Conservation (phyloP, 164 flowering plant species). For the Aristolochia fimbriata region DNA sequence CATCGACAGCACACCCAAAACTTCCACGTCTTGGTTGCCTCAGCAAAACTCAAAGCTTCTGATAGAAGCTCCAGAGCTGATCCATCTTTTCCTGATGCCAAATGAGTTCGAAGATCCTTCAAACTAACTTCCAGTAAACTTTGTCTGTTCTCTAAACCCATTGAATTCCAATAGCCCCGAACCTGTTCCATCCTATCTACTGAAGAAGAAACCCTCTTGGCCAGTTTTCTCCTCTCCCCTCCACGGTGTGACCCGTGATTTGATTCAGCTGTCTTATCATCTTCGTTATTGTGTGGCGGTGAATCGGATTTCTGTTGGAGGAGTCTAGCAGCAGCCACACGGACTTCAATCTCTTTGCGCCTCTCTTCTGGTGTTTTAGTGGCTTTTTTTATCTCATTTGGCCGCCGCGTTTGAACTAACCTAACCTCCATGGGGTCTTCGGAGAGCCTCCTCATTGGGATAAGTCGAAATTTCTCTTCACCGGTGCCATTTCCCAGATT, state of each 20-base stretch:
- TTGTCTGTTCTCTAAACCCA: slow-evolving; percentile 49
- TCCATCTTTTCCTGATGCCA: slow-evolving; percentile 44
- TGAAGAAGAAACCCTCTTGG: slow-evolving; percentile 38
- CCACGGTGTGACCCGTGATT: slow-evolving; percentile 24
- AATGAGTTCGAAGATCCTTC: slow-evolving; percentile 45
- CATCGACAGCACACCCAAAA: slow-evolving; percentile 85
- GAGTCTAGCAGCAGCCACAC: slow-evolving; percentile 92
- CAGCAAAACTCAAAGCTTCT: slow-evolving; percentile 64
- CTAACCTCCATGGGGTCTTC: slow-evolving; percentile 92
- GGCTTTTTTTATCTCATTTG: slow-evolving; percentile 94
- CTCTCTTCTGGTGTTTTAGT: slow-evolving; percentile 88
- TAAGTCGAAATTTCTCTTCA: slow-evolving; percentile 80
- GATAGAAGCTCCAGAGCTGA: slow-evolving; percentile 41
- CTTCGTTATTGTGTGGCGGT: slow-evolving; percentile 27
- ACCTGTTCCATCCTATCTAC: slow-evolving; percentile 66
- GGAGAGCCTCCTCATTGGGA: slow-evolving; percentile 56
- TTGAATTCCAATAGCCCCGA: slow-evolving; percentile 60
- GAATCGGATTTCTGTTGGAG: slow-evolving; percentile 78
- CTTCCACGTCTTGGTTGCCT: slow-evolving; percentile 56
- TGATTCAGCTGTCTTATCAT: slow-evolving; percentile 29
- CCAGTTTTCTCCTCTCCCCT: slow-evolving; percentile 54
- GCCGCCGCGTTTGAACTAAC: slow-evolving; percentile 53
- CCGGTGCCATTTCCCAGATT: slow-evolving; percentile 51
- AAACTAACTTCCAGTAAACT: slow-evolving; percentile 49
- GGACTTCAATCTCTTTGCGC: slow-evolving; percentile 93